Evolutionary conservation across 495 filamentous ascomycete species (phyloP), one percentile per base, ranked within the genome.

Genomic region (Daldinia loculata): DNA sequence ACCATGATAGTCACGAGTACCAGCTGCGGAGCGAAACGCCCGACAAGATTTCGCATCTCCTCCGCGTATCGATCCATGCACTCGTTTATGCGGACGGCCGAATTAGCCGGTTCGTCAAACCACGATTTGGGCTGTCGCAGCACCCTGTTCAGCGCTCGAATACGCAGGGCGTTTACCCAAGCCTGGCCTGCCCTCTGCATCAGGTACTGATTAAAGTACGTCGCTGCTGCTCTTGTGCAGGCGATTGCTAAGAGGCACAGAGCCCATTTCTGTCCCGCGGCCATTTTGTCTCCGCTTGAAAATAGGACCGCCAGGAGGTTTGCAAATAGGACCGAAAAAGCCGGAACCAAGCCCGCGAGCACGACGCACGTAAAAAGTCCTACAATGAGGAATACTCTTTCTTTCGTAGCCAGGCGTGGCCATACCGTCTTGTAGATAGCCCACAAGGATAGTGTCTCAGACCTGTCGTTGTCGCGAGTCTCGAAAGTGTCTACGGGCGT

Each of bases 21-120:
- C 0, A 90, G 75, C 45, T 89, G 87, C 3, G 89, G 91, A 6
- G 89, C 87, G 74, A 96, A 97, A 43, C 91, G 87, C 9, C 92
- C 90, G 2, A 97, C 80, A 0, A 98, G 76, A 65, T 93, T 92
- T 4, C 90, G 85, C 86, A 94, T 94, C 73, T 97, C 92, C 78
- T 98, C 95, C 2, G 89, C 92, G 72, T 95, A 91, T 55, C 92
- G 86, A 71, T 95, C 92, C 4, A 98, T 85, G 56, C 87, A 91
- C 59, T 91, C 87, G 0, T 82, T 86, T 15, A 99, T 84, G 32
- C 84, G 80, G 6, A 82, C 78, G 1, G 91, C 79, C 0, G 82
- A 85, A 78, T 98, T 92, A 41, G 81, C 82, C 2, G 90, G 83
- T 26, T 86, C 81, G 66, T 93, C 92, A 71, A 97, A 97, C 91